A percentile compares a stretch with the other conserved stretches of the same genome.
Evolutionary conservation across 768 basidiomycete genomes (phyloP).

Genomic region (Gymnopilus junonius): DNA sequence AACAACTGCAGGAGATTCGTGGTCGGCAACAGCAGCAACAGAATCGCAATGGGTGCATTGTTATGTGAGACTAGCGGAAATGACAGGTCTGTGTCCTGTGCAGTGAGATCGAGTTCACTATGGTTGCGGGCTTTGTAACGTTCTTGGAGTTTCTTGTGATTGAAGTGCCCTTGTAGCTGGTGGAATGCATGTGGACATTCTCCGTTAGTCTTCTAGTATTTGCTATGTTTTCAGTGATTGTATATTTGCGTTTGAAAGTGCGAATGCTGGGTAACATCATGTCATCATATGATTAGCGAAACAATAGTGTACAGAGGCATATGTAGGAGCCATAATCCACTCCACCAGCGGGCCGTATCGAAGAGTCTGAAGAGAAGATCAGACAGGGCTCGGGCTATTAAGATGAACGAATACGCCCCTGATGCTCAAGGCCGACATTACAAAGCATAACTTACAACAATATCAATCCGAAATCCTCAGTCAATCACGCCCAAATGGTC

Average conservation of each 20-base stretch:
- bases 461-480: slow-evolving; percentile 30
- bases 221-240: too few relatives aligned
- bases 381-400: not conserved
- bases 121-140: not conserved
- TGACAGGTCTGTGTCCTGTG: not conserved
- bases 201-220: too few relatives aligned
- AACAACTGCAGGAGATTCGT: not conserved
- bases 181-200: too few relatives aligned
- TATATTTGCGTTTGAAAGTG: too few relatives aligned
- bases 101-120: not conserved
- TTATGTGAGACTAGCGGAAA: slow-evolving; percentile 10
- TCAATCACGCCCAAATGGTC: slow-evolving; percentile 96
- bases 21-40: not conserved
- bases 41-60: slow-evolving; percentile 4
- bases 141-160: not conserved
- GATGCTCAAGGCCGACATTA: not conserved
- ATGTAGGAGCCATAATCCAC: not conserved
- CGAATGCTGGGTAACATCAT: too few relatives aligned
- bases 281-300: not conserved
- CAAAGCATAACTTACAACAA: not conserved
- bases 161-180: not conserved
- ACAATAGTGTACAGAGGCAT: not conserved
- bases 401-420: not conserved
- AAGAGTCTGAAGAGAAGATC: not conserved
- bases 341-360: not conserved